Base-by-base conservation (phyloP, 1,284 basidiomycete genomes). In the Malassezia globosa region DNA sequence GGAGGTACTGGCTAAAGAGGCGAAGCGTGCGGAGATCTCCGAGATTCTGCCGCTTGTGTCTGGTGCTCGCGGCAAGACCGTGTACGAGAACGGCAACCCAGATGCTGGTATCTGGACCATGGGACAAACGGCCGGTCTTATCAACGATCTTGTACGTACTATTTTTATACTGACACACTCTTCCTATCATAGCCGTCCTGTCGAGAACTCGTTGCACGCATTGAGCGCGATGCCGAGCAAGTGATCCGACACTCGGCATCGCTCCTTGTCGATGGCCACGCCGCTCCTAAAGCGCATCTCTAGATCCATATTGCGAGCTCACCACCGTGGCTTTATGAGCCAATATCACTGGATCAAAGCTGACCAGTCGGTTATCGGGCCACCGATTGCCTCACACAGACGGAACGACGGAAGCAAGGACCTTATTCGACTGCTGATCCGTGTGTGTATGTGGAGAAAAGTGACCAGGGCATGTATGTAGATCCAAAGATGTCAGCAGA, bases 51-150 rank as follows among this genome's bases (percentile, higher is more conserved):
- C 55, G 10, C 57, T 94, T 40, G 89, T 92, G 8, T 80, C 85
- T 2, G 89, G 88, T 23, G 77, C 77, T 14, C 76, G 85, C 11
- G 87, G 85, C 13, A 78, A 79, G 54, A 62, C 77, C 45, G 89
- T 92, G 7, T 94, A 89, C 72, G 85, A 87, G 68, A 78, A 72
- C 5, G 88, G 89, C 13, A 87, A 94, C 64, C 75, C 80, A 0
- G 85, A 95, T 57, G 81, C 82, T 56, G 89, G 90, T 1, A 82
- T 92, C 55, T 94, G 89, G 88, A 79, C 76, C 38, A 82, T 82
- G 10, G 84, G 86, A n/a, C 78, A 87, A 56, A 75, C 76, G 11
- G 69, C 87, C 48, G 89, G 88, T 1, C 74, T 94, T 54, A 89
- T 92, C 68, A 77, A 85, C 48, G 87, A 92, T 69, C 81, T 87